Evolutionary conservation across 192 early-diverging fungal species (phyloP), one percentile per base, ranked within the genome.

Genomic region (Fimicolochytrium jonesii): DNA sequence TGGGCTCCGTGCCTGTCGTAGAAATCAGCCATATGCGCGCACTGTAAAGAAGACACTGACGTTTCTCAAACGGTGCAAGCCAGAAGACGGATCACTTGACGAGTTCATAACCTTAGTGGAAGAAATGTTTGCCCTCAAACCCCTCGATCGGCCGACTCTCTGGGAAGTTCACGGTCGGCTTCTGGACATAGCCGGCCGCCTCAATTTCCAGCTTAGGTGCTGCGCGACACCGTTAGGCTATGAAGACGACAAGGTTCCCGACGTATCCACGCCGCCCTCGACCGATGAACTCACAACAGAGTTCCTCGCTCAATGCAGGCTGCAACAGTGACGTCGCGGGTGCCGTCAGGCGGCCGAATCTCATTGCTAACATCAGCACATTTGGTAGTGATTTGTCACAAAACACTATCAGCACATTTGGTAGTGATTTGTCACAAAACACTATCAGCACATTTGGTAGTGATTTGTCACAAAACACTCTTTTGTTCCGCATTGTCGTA

Each of bases 341-440:
- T n/a, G n/a, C n/a, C 70, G 41, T 78, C 63, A 33, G 68, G 74
- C 4, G 80, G 80, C 35, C 80, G 59, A 10, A 77, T 77, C 68
- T 82, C 80, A 59, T 82, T 82, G 29, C 68, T 71, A 39, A 82
- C 77, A 49, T 82, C 80, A 32, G 76, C 66, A 47, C 80, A 80
- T 53, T 82, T 82, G 31, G 76, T 64, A 26, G 80, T 69, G 46
- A 80, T 67, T 64, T 76, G 75, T n/a, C 80, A 47, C 22, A 82
- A 64, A 72, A n/a, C n/a, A n/a, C n/a, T n/a, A n/a, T n/a, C n/a
- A n/a, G n/a, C n/a, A n/a, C n/a, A n/a, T n/a, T n/a, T n/a, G n/a
- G n/a, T n/a, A n/a, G n/a, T n/a, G n/a, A n/a, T n/a, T n/a, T n/a
- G n/a, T n/a, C n/a, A n/a, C n/a, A n/a, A n/a, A n/a, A n/a, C n/a